Percentiles rank a stretch among this genome's conserved stretches.
Conservation (phyloP, 257 asterid genomes). For the Gardenia jasminoides region DNA sequence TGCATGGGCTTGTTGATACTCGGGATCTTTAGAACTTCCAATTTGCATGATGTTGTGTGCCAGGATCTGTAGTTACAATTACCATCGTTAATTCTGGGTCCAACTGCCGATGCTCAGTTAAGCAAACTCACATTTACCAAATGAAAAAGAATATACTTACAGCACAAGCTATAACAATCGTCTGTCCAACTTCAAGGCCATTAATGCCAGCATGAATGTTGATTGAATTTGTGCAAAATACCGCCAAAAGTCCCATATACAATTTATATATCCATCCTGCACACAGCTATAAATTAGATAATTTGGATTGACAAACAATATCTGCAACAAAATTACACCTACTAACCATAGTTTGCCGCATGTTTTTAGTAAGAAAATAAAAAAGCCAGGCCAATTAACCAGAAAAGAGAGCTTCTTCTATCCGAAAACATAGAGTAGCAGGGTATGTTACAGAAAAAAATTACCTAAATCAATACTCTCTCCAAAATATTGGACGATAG, state of each 20-base stretch:
- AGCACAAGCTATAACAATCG: conserved; percentile 81
- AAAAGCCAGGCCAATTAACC: not conserved
- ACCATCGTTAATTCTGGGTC: not conserved
- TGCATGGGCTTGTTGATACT: conserved; percentile 87
- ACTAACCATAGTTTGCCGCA: not conserved
- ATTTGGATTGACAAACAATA: not conserved
- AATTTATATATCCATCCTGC: conserved; percentile 90
- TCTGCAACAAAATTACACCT: not conserved
- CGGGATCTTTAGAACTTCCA: conserved; percentile 66
- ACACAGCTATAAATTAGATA: conserved; percentile 7
- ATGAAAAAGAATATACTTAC: conserved; percentile 44
- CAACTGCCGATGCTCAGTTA: not conserved
- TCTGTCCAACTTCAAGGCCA: conserved; percentile 99
- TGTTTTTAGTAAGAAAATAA: conserved; percentile 24
- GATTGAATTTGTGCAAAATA: conserved; percentile 92
- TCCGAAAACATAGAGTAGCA: too few relatives aligned
- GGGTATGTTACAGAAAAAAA: not conserved
- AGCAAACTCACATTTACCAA: not conserved
- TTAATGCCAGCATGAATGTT: conserved; percentile 93
- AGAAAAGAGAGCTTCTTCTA: not conserved
- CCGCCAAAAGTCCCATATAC: conserved; percentile 89
- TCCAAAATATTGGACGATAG: conserved; percentile 67
- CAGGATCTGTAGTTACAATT: conserved; percentile 53
- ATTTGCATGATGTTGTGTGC: conserved; percentile 87
- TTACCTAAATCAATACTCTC: conserved; percentile 71